Conservation (phyloP, 306 rosid genomes). For the Prunus mongolica region DNA sequence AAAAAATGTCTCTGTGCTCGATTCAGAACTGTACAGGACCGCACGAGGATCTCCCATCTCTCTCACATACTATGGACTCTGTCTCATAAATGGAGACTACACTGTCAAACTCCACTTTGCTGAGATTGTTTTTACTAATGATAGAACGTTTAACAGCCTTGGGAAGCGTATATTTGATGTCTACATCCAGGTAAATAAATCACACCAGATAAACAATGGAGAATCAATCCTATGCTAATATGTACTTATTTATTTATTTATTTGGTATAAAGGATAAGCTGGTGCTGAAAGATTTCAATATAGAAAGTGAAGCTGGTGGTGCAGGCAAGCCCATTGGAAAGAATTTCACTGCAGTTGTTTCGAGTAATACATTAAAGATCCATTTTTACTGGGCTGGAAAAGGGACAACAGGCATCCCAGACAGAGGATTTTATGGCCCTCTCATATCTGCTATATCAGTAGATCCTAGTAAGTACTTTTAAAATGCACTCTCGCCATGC, state of each 20-base stretch:
- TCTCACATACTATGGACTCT: constrained; percentile 86
- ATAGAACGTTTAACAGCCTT: constrained; percentile 50
- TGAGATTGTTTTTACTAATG: constrained; percentile 69
- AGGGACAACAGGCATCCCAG: constrained; percentile 98
- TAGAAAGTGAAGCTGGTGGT: constrained; percentile 74
- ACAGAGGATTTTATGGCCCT: constrained; percentile 90
- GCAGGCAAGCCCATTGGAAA: constrained; percentile 56
- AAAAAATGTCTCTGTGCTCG: constrained; percentile 28
- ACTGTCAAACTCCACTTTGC: constrained; percentile 84
- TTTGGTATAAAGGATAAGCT: constrained; percentile 52
- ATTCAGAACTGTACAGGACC: constrained; percentile 56
- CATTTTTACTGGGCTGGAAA: constrained; percentile 92
- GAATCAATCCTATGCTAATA: constrained; percentile 18
- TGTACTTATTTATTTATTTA: constrained; percentile 23
- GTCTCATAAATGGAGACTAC: constrained; percentile 75
- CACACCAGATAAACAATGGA: background rate
- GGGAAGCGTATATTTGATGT: constrained; percentile 77
- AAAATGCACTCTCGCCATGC: background rate
- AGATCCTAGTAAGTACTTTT: constrained; percentile 69
- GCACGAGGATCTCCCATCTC: constrained; percentile 85
- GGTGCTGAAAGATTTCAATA: constrained; percentile 76
- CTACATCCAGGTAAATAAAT: constrained; percentile 70
- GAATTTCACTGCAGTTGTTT: constrained; percentile 50
- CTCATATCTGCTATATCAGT: constrained; percentile 84
- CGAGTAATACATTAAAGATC: constrained; percentile 62